Percentiles rank a stretch among this genome's conserved stretches.
phyloP scores from a whole-genome alignment of 257 asterid genomes.

The Jacaranda copaia region DNA sequence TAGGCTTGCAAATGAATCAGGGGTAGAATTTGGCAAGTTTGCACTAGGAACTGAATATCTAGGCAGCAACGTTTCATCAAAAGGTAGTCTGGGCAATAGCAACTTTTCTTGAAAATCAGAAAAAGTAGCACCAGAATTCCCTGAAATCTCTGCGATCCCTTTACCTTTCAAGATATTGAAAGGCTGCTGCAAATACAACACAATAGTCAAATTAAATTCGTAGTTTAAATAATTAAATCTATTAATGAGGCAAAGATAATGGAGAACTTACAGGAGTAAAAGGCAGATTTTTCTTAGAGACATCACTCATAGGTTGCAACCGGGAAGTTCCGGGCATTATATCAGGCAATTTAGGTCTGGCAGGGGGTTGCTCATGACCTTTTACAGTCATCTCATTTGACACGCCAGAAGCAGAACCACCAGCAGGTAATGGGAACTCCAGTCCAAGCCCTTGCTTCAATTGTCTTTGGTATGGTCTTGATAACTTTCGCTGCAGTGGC shows the following conservation, averaged over 20 bases:
- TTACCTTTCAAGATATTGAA: slow-evolving; percentile 59
- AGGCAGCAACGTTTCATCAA: slow-evolving; percentile 73
- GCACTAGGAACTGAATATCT: slow-evolving; percentile 64
- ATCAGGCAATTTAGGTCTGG: slow-evolving; percentile 46
- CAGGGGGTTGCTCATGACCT: slow-evolving; percentile 41
- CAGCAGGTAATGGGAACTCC: slow-evolving; percentile 46
- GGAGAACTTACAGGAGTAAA: slow-evolving; percentile 57
- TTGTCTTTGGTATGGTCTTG: slow-evolving; percentile 52
- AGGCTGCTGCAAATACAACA: slow-evolving; percentile 60
- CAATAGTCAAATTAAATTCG: slow-evolving; percentile 21
- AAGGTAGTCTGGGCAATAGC: slow-evolving; percentile 74
- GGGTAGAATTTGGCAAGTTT: slow-evolving; percentile 52
- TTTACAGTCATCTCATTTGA: slow-evolving; percentile 42
- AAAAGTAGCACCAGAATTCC: slow-evolving; percentile 51
- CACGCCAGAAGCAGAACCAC: slow-evolving; percentile 37
- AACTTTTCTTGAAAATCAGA: slow-evolving; percentile 76
- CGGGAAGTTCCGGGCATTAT: slow-evolving; percentile 46
- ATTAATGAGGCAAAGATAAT: slow-evolving; percentile 26
- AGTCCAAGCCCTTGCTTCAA: slow-evolving; percentile 54
- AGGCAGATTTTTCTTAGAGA: slow-evolving; percentile 50
- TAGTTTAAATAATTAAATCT: background rate
- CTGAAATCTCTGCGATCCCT: slow-evolving; percentile 55
- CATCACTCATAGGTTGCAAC: slow-evolving; percentile 46
- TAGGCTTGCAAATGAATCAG: slow-evolving; percentile 70
- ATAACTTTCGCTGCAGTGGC: slow-evolving; percentile 42